Base-by-base conservation (phyloP, 495 filamentous ascomycete genomes). In the Trichocladium uniseriatum region DNA sequence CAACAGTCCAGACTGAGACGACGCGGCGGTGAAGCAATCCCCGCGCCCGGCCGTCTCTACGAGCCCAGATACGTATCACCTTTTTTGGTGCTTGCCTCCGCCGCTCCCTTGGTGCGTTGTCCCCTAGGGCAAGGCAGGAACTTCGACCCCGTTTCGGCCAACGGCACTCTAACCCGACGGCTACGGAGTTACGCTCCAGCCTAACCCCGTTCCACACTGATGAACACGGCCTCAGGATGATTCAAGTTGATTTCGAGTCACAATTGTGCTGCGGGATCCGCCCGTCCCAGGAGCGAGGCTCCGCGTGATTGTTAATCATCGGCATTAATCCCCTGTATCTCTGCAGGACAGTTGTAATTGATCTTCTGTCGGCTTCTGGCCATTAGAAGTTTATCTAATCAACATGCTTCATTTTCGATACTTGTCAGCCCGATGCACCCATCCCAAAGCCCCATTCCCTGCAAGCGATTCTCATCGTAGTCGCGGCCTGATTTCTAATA, bases 101-200 rank as follows among this genome's bases (percentile, higher is more conserved):
- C 31, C 31, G 31, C 31, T 14, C 13, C 31, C 13, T 14, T 10
- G 7, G 31, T 32, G 31, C 31, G 31, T 10, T 32, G 7, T 41
- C 4, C 22, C 22, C 24, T 20, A 32, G n/a, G n/a, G n/a, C n/a
- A n/a, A n/a, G n/a, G n/a, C 44, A 44, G 29, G 16, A 44, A 27
- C 8, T 8, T 27, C 29, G 15, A 11, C 9, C 43, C 43, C 28
- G 37, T 49, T 49, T 49, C 46, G 46, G 46, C 46, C 46, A 49
- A 29, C 43, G 28, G 36, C 37, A 18, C 18, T 24, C 31, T 6
- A 29, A 11, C 38, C 38, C 29, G 5, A 34, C 39, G 21, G 14
- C 34, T 27, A 44, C 51, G 51, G 51, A 54, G 41, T 49, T 54
- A 54, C 39, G 45, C 45, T 16, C 45, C 38, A 39, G 43, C 44